Evolutionary conservation across 805 yeast species (phyloP).

Genomic region (Candida pseudofarinosa): DNA sequence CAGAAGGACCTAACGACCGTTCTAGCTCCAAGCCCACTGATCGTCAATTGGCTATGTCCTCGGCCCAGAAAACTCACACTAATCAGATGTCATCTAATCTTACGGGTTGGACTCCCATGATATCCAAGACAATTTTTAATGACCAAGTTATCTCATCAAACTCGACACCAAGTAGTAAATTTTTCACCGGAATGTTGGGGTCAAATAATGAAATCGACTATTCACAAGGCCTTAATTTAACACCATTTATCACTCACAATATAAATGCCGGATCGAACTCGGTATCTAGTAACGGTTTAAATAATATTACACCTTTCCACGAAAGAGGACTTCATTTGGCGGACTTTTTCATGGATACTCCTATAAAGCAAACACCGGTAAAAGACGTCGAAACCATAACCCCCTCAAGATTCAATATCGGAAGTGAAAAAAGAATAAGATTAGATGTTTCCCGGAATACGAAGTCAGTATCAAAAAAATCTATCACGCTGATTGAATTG

Average conservation of each 20-base stretch:
- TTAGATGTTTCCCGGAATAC: conserved; percentile 1
- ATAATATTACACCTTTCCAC: conserved; percentile 39
- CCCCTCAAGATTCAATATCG: conserved; percentile 33
- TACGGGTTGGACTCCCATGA: conserved; percentile 43
- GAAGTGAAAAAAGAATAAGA: conserved; percentile 13
- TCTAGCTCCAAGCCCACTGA: background rate
- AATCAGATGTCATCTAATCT: conserved; percentile 11
- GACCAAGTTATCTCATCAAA: conserved; percentile 31
- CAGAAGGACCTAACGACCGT: conserved; percentile 4
- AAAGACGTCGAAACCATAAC: conserved; percentile 37
- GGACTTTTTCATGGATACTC: conserved; percentile 44
- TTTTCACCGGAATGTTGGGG: conserved; percentile 8
- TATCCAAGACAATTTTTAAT: conserved; percentile 32
- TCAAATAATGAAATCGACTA: conserved; percentile 21
- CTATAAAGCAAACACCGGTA: conserved; percentile 33
- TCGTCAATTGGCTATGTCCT: conserved; percentile 11
- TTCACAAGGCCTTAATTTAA: conserved; percentile 34
- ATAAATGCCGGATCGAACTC: conserved; percentile 16
- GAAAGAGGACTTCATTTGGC: conserved; percentile 38
- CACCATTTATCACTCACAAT: conserved; percentile 39
- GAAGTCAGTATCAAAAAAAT: conserved; percentile 22
- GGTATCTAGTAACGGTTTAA: conserved; percentile 14
- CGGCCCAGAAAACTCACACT: conserved; percentile 18
- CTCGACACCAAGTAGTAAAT: conserved; percentile 34
- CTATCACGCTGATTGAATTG: conserved; percentile 34